Conservation (phyloP, 2,329 filamentous ascomycete species). For the Myotisia sp. region DNA sequence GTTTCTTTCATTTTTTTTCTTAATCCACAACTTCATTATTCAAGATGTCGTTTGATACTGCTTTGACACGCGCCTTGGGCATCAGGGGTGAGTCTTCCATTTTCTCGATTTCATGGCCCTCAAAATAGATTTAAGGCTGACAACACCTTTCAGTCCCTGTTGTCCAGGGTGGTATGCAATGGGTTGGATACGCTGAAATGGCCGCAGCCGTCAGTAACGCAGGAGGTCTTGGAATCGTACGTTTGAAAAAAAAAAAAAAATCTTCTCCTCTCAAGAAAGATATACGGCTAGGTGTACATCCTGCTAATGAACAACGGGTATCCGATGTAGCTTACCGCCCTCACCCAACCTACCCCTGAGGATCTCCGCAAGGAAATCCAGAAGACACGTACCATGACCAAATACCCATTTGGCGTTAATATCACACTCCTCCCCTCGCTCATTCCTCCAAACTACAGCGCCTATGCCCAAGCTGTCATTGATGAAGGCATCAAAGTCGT, state of each 20-base stretch:
- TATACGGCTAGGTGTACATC: too few relatives aligned
- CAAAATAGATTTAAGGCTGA: neutral
- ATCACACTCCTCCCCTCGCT: constrained; percentile 83
- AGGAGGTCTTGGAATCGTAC: constrained; percentile 38
- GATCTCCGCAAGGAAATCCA: constrained; percentile 88
- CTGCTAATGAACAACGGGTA: constrained; percentile 8
- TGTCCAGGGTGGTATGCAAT: constrained; percentile 42
- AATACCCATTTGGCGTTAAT: constrained; percentile 69
- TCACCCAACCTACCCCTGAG: constrained; percentile 85
- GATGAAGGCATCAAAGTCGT: constrained; percentile 86
- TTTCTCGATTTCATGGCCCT: constrained; percentile 2
- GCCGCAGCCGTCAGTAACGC: constrained; percentile 41
- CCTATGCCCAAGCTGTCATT: constrained; percentile 82
- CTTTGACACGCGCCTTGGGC: constrained; percentile 47
- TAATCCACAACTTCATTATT: too few relatives aligned
- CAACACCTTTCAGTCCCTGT: constrained; percentile 27
- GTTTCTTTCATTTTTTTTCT: too few relatives aligned
- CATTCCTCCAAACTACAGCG: constrained; percentile 78
- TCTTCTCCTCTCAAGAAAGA: too few relatives aligned
- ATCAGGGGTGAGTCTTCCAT: constrained; percentile 26
- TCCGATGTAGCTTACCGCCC: constrained; percentile 38
- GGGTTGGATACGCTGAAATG: constrained; percentile 41
- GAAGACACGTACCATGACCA: constrained; percentile 58
- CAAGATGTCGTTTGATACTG: constrained; percentile 50
- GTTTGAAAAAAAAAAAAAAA: constrained; percentile 12